Conservation (phyloP, 1,284 basidiomycete species). For the Austroboletus niveus region DNA sequence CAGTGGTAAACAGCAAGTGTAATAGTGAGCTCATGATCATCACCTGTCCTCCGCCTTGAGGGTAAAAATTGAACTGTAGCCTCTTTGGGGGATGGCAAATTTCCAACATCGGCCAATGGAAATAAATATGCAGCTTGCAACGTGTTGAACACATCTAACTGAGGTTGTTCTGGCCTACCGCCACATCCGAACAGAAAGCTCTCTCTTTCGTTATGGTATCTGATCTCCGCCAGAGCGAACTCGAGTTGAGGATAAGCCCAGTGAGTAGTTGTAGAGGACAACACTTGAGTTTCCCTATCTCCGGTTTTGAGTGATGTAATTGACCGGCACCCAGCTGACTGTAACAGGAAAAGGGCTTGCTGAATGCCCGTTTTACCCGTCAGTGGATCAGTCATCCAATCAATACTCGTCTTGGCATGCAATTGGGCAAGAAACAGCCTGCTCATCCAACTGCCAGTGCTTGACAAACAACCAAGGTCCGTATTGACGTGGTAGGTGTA, state of each 20-base stretch:
- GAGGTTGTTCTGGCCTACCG: neutral
- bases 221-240: neutral
- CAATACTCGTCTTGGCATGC: slow-evolving; percentile 43
- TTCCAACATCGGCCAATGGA: neutral
- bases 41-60: too few species aligned
- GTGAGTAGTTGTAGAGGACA: neutral
- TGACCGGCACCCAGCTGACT: slow-evolving; percentile 38
- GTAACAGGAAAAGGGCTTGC: slow-evolving; percentile 42
- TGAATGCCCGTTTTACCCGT: slow-evolving; percentile 45
- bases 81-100: neutral
- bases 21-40: neutral
- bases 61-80: neutral
- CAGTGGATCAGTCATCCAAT: slow-evolving; percentile 41
- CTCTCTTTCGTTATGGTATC: neutral
- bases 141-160: neutral
- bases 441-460: slow-evolving; percentile 32
- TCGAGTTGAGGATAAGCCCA: neutral
- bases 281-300: too few species aligned
- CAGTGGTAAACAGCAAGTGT: neutral
- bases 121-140: neutral
- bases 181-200: neutral
- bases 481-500: slow-evolving; percentile 40
- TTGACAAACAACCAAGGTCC: slow-evolving; percentile 38
- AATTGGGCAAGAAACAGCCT: slow-evolving; percentile 43
- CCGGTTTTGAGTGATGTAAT: slow-evolving; percentile 32